Evolutionary conservation across 495 filamentous ascomycete genomes (phyloP).

Genomic region (Rhizodiscina lignyota): DNA sequence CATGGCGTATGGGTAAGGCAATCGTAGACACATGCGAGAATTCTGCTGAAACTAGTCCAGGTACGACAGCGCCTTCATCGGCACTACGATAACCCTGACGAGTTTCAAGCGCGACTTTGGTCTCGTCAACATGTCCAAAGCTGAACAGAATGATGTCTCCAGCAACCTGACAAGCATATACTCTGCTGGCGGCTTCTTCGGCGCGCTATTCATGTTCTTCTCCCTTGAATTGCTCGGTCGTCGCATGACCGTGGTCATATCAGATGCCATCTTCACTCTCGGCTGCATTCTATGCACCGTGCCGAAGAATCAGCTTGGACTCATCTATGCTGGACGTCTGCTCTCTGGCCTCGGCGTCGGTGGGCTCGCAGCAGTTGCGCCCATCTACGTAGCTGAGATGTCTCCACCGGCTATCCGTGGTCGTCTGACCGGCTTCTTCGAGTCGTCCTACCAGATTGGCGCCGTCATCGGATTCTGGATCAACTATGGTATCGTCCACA

Average conservation of each 20-base stretch:
- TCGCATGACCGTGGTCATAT: constrained; percentile 14
- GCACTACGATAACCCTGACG: constrained; percentile 15
- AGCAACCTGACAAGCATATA: constrained; percentile 20
- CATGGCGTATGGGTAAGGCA: too few relatives aligned
- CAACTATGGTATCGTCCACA: constrained; percentile 59
- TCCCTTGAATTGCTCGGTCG: constrained; percentile 18
- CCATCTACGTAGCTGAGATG: constrained; percentile 55
- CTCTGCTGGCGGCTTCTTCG: constrained; percentile 18
- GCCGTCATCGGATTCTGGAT: constrained; percentile 81
- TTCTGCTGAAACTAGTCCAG: too few relatives aligned
- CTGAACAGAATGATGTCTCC: constrained; percentile 13
- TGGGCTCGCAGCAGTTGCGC: constrained; percentile 17
- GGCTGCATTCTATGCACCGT: constrained; percentile 15
- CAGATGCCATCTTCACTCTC: constrained; percentile 13
- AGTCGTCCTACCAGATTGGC: constrained; percentile 66
- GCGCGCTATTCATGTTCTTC: constrained; percentile 20
- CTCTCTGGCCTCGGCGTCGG: constrained; percentile 16
- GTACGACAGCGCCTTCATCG: constrained; percentile 19
- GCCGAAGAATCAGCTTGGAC: constrained; percentile 8
- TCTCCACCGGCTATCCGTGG: constrained; percentile 48
- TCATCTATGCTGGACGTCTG: constrained; percentile 15
- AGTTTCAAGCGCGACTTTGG: constrained; percentile 20
- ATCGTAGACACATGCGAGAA: too few relatives aligned
- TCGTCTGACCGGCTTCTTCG: constrained; percentile 59
- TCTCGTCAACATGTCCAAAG: constrained; percentile 11